phyloP scores from a whole-genome alignment of 2,329 filamentous ascomycete species.

The Beauveria asiatica region DNA sequence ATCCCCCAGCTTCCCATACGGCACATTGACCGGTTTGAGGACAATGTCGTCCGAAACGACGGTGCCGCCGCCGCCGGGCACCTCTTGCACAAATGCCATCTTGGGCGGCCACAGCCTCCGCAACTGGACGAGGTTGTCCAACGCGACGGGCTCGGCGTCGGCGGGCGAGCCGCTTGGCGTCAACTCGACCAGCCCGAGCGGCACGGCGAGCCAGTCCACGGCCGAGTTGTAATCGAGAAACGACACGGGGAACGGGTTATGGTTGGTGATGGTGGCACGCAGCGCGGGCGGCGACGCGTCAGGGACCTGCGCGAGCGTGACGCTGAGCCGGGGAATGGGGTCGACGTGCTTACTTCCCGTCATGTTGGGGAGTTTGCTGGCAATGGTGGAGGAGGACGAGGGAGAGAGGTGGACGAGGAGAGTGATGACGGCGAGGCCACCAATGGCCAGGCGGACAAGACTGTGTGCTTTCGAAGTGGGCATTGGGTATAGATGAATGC shows the following conservation, averaged over 20 bases:
- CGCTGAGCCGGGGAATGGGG: slow-evolving; percentile 20
- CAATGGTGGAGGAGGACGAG: neutral
- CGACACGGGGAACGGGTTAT: slow-evolving; percentile 25
- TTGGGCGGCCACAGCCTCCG: slow-evolving; percentile 28
- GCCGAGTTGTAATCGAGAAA: slow-evolving; percentile 31
- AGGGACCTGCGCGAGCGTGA: slow-evolving; percentile 24
- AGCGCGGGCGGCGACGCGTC: slow-evolving; percentile 25
- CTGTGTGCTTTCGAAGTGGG: neutral
- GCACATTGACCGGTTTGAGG: slow-evolving; percentile 24
- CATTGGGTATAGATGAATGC: neutral
- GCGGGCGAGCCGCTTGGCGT: slow-evolving; percentile 20
- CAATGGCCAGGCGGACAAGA: neutral
- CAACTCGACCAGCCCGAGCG: slow-evolving; percentile 27
- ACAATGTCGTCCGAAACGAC: slow-evolving; percentile 23
- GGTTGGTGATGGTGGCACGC: slow-evolving; percentile 29
- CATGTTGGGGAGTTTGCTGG: neutral
- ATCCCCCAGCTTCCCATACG: slow-evolving; percentile 23
- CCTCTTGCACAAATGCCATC: slow-evolving; percentile 24
- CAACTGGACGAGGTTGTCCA: slow-evolving; percentile 23
- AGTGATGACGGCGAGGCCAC: neutral
- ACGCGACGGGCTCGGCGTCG: slow-evolving; percentile 18
- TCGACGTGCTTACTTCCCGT: neutral
- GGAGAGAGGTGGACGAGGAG: neutral
- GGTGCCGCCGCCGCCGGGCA: slow-evolving; percentile 25
- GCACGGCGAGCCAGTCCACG: slow-evolving; percentile 27